Evolutionary conservation across 2,329 filamentous ascomycete species (phyloP), one percentile per base, ranked within the genome.

Genomic region (Penicillium frequentans): DNA sequence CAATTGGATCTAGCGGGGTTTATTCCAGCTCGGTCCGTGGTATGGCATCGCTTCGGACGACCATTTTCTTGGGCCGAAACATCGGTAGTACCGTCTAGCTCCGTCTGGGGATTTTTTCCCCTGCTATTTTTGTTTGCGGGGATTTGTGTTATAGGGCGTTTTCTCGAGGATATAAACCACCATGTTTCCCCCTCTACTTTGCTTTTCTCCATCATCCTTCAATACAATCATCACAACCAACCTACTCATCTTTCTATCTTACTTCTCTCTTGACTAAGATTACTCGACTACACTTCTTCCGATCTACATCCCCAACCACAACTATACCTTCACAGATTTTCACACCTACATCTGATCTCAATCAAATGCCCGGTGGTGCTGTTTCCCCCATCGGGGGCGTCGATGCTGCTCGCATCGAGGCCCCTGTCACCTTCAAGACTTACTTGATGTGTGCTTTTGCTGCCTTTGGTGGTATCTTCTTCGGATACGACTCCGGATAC

Each of bases 381-480:
- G 58, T 59, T 29, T 31, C 56, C 21, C 42, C 49, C 26, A 35
- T 44, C 45, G 79, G 78, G 58, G 79, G 80, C 55, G 65, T 75
- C 67, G 81, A 85, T 67, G 75, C 81, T 64, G 74, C 73, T 64
- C 82, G 82, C 65, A 78, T 88, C 64, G 83, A 85, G 68, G 82
- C 83, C 27, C 82, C 83, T 9, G 80, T 85, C 55, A 84, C 83
- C 54, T 55, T 81, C 65, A 84, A 84, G 75, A 84, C 85, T 13
- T 86, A 85, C 70, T 63, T 85, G 35, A 82, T 86, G 75, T 85
- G 83, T 66, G 82, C 81, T 56, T 86, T 86, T 66, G 83, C 83
- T 19, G 81, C 83, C 39, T 85, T 85, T 68, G 83, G 83, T 65
- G 83, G 83, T 69, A 82, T 85, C 66, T 82, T 84, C 70, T 85